Base-by-base conservation (phyloP, 2,329 filamentous ascomycete species). In the Neonectria neomacrospora region DNA sequence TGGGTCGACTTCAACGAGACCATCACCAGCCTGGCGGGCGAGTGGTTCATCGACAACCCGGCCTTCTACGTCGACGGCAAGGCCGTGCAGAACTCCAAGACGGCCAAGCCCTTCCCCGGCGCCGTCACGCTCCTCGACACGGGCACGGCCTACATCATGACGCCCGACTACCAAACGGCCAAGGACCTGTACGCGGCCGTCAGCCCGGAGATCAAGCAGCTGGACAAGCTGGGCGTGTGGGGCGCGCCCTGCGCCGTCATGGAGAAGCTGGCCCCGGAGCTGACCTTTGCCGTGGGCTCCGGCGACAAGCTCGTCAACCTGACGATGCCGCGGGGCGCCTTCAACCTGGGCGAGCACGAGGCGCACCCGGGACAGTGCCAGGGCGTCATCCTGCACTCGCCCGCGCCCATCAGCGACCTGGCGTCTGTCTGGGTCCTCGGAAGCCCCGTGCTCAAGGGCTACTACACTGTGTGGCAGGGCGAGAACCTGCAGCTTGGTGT, bases 401-500 rank as follows among this genome's bases (percentile, higher is more conserved):
- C 51, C 0, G 47, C 66, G 16, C 52, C 55, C 1, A 53, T 71
- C 2, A 67, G 69, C 3, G 57, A 67, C 0, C 44, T 62, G 0
- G 68, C 67, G 0, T 65, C 68, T 0, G 64, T 71, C 2, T 80
- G 77, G 76, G 59, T 79, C 7, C 48, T 77, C 9, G 78, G 78
- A 0, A 74, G 70, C 1, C 75, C 77, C 3, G 63, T 77, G 16
- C 58, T 80, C 23, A 75, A 78, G 70, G 65, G 71, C 12, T 78
- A 78, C 56, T 79, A 79, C 57, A 79, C 77, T 1, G 74, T 75
- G 0, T 79, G 76, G 76, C 73, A 79, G 61, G 74, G 71, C 0
- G 55, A 67, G 16, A 72, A 67, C 8, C n/a, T 67, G 51, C 56
- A 67, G 48, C 57, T 77, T 20, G 75, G 74, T 2, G 75, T 71